phyloP scores from a whole-genome alignment of 2,329 filamentous ascomycete genomes.

The Mycosphaerella sp. region DNA sequence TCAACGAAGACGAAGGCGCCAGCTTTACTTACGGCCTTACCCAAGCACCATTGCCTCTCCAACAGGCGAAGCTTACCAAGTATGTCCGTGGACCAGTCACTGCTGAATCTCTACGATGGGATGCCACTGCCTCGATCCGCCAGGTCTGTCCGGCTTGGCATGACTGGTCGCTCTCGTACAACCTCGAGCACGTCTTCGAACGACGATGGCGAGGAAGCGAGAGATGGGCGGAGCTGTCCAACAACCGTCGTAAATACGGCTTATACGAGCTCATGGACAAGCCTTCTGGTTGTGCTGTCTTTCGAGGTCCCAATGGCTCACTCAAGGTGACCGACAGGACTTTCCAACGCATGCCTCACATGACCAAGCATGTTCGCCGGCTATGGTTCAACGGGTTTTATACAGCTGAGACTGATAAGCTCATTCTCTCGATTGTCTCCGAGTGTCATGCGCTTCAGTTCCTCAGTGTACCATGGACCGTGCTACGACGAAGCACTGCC shows the following conservation, averaged over 20 bases:
- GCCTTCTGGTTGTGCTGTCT: conserved; percentile 45
- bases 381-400: conserved; percentile 54
- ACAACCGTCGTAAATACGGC: conserved; percentile 38
- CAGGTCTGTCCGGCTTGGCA: conserved; percentile 49
- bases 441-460: conserved; percentile 45
- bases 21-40: conserved; percentile 50
- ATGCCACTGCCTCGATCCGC: conserved; percentile 45
- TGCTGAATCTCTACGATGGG: conserved; percentile 48
- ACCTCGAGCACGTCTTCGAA: conserved; percentile 48
- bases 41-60: conserved; percentile 44
- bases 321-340: conserved; percentile 45
- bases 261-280: conserved; percentile 46
- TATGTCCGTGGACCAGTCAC: conserved; percentile 49
- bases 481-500: conserved; percentile 45
- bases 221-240: conserved; percentile 47
- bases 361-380: conserved; percentile 46
- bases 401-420: conserved; percentile 45
- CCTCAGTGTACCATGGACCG: conserved; percentile 49
- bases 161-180: conserved; percentile 48
- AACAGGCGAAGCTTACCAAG: conserved; percentile 41
- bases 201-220: conserved; percentile 49
- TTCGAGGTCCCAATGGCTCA: conserved; percentile 48
- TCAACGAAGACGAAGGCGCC: conserved; percentile 44
- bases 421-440: conserved; percentile 45
- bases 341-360: conserved; percentile 41